phyloP scores from a whole-genome alignment of 495 filamentous ascomycete species.

The Hypoxylon rickii region DNA sequence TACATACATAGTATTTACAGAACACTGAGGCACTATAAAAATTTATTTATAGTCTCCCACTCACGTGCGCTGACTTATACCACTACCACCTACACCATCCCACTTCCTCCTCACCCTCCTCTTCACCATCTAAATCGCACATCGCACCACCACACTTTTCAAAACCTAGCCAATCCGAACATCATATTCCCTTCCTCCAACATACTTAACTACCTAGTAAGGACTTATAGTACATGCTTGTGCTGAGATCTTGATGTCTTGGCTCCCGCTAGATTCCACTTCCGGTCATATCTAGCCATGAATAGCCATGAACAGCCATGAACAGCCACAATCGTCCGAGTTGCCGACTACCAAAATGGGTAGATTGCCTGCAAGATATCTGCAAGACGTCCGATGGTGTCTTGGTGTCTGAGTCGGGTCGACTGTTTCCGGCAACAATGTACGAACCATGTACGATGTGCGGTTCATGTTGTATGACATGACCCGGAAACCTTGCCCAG shows the following conservation, averaged over 20 bases:
- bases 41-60: conserved; percentile 15
- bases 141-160: conserved; percentile 1
- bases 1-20: no score
- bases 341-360: conserved; percentile 18
- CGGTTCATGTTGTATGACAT: conserved; percentile 8
- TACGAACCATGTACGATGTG: no score
- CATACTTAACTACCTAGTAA: conserved; percentile 2
- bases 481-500: no score
- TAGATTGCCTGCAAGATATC: conserved; percentile 8
- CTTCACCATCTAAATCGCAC: conserved; percentile 1
- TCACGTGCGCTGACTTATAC: background rate
- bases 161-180: no score
- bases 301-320: conserved; percentile 20
- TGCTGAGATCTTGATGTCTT: no score
- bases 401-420: no score
- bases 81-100: background rate
- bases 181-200: no score
- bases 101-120: conserved; percentile 3
- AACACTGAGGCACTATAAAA: no score
- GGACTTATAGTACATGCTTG: background rate
- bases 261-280: conserved; percentile 18
- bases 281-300: conserved; percentile 11
- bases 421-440: conserved; percentile 14
- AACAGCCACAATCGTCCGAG: conserved; percentile 22
- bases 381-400: no score